Conservation (phyloP, 768 basidiomycete genomes). For the Hirschioporus abietinus region DNA sequence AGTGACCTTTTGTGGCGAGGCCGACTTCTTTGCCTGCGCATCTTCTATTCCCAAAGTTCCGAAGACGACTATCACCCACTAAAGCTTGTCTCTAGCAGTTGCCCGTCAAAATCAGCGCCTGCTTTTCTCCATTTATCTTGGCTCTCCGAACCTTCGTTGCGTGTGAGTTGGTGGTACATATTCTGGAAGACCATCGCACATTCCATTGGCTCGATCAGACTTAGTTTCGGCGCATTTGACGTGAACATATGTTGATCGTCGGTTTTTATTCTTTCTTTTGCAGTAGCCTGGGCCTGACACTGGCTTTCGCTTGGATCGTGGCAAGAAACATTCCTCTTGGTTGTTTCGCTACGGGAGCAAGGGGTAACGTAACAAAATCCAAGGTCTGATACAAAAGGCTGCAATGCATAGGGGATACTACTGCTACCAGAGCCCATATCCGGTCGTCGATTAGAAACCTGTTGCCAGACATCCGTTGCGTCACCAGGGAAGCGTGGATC, state of each 20-base stretch:
- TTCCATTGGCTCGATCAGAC: background rate
- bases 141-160: background rate
- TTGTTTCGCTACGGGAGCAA: background rate
- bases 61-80: background rate
- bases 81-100: background rate
- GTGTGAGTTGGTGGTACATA: background rate
- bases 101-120: background rate
- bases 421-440: background rate
- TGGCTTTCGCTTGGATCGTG: too few species aligned
- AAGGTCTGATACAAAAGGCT: background rate
- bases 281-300: too few species aligned
- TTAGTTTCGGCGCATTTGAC: background rate
- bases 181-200: background rate
- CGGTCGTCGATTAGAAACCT: background rate
- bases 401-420: background rate
- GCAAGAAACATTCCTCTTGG: background rate
- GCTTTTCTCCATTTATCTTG: background rate
- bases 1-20: background rate
- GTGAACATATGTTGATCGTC: background rate
- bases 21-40: background rate
- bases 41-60: background rate
- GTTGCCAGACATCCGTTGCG: background rate
- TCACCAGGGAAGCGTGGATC: slow-evolving; percentile 1
- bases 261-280: background rate
- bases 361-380: too few species aligned